Base-by-base conservation (phyloP, 208 protist genomes). In the Histomonas meleagridis region DNA sequence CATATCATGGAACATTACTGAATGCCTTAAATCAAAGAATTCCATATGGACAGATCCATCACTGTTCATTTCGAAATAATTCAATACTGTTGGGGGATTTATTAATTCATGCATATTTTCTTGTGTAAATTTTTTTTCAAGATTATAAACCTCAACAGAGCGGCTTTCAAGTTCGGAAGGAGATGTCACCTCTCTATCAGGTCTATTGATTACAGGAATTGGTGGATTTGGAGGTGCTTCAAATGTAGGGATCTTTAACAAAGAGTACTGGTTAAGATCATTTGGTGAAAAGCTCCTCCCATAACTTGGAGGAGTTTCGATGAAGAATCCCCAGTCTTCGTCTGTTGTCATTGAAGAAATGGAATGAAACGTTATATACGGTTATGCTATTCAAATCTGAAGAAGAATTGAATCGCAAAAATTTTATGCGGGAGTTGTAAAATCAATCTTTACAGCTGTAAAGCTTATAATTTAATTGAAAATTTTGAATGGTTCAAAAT, bases 321-420 rank as follows among this genome's bases (percentile, higher is more conserved):
- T 55, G 35, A 46, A 86, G 46, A 51, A 43, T 55, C 76, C 76
- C 76, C 76, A 86, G 46, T 86, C 76, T 18, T 86, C 76, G n/a
- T n/a, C n/a, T n/a, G n/a, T n/a, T n/a, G n/a, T n/a, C n/a, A n/a
- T n/a, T n/a, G n/a, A n/a, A n/a, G n/a, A n/a, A n/a, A n/a, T n/a
- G n/a, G n/a, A n/a, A n/a, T n/a, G n/a, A n/a, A n/a, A n/a, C n/a
- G n/a, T n/a, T n/a, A n/a, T n/a, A n/a, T n/a, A n/a, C n/a, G n/a
- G n/a, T n/a, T n/a, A n/a, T n/a, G n/a, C n/a, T n/a, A n/a, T n/a
- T n/a, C n/a, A n/a, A n/a, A n/a, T n/a, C n/a, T n/a, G n/a, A n/a
- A n/a, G n/a, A n/a, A n/a, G n/a, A n/a, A n/a, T n/a, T n/a, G n/a
- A n/a, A n/a, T n/a, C n/a, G n/a, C n/a, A n/a, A n/a, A n/a, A n/a